Base-by-base conservation (phyloP, 2,329 filamentous ascomycete genomes). In the Knufia fluminis region DNA sequence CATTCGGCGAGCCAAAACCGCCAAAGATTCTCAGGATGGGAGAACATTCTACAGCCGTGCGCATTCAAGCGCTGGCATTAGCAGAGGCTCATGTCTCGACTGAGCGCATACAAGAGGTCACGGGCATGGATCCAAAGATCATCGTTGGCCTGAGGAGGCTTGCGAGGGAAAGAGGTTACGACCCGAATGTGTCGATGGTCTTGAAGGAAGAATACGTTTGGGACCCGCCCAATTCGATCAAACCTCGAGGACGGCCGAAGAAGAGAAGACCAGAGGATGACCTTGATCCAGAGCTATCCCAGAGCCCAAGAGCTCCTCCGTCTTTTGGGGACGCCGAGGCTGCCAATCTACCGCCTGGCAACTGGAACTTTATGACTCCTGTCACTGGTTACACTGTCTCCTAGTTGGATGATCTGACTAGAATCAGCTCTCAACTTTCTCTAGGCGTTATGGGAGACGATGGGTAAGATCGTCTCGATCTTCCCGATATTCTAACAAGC, bases 191-290 rank as follows among this genome's bases (percentile, higher is more conserved):
- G 26, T 59, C 57, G 10, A 59, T 59, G 57, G 55, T 57, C 38
- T 52, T 60, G 23, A 60, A 59, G 46, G 58, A 60, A 48, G 58
- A 60, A 45, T 60, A 60, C 38, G 58, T 60, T 16, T 38, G 57
- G 10, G 57, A 59, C 43, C 57, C 57, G n/a, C 56, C 57, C 19
- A 59, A 58, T 41, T 43, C 51, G 19, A 54, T 49, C 39, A 53
- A 54, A 28, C 57, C 57, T 35, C 54, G 56, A 3, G 57, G 57
- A 39, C 57, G 57, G 16, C 57, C 56, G n/a, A 59, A 59, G 56
- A 59, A 58, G 52, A 55, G 56, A 36, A 58, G 56, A 52, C 45
- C 54, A 6, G 57, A 59, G 36, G 57, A 58, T 14, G 57, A 72
- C 67, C 46, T 61, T 62, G 59, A 62, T 50, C 57, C 54, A 24